phyloP scores from a whole-genome alignment of 2,329 filamentous ascomycete species.

The Colletotrichum godetiae region DNA sequence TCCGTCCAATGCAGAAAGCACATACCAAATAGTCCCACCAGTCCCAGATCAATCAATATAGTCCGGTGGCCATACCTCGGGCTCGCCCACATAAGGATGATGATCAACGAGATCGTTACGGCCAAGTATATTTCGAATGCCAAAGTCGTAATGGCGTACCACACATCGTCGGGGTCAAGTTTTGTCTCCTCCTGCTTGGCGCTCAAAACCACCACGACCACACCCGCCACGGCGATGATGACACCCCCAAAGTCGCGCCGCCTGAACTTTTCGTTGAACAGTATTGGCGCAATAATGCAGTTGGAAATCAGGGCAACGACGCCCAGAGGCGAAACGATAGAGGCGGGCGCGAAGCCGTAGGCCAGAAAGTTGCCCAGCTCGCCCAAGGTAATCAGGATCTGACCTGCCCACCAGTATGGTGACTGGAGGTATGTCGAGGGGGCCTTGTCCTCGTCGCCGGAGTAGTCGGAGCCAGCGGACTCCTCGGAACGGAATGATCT shows the following conservation, averaged over 20 bases:
- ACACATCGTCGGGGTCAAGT: slow-evolving; percentile 90
- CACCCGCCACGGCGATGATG: slow-evolving; percentile 85
- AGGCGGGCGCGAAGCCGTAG: slow-evolving; percentile 97
- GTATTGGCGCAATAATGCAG: slow-evolving; percentile 93
- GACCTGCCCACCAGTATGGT: slow-evolving; percentile 96
- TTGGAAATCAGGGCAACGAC: slow-evolving; percentile 98
- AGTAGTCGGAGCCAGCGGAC: slow-evolving; percentile 51
- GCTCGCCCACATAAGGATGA: slow-evolving; percentile 83
- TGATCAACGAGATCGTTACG: slow-evolving; percentile 79
- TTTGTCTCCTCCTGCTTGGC: slow-evolving; percentile 91
- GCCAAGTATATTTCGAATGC: slow-evolving; percentile 93
- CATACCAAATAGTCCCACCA: slow-evolving; percentile 92
- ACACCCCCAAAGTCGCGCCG: slow-evolving; percentile 89
- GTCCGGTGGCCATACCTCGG: slow-evolving; percentile 84
- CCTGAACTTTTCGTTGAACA: slow-evolving; percentile 92
- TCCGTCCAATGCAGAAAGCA: not conserved
- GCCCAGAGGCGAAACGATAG: slow-evolving; percentile 94
- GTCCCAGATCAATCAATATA: slow-evolving; percentile 90
- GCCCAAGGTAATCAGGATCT: slow-evolving; percentile 90
- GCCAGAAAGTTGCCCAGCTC: slow-evolving; percentile 97
- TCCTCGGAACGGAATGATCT: slow-evolving; percentile 60
- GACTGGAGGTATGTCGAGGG: slow-evolving; percentile 85
- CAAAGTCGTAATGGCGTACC: slow-evolving; percentile 86
- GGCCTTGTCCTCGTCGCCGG: slow-evolving; percentile 47
- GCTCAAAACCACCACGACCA: slow-evolving; percentile 92